Percentiles rank a stretch among this genome's conserved stretches.
phyloP scores from a whole-genome alignment of 1,284 basidiomycete genomes.

The Mycena citricolor region DNA sequence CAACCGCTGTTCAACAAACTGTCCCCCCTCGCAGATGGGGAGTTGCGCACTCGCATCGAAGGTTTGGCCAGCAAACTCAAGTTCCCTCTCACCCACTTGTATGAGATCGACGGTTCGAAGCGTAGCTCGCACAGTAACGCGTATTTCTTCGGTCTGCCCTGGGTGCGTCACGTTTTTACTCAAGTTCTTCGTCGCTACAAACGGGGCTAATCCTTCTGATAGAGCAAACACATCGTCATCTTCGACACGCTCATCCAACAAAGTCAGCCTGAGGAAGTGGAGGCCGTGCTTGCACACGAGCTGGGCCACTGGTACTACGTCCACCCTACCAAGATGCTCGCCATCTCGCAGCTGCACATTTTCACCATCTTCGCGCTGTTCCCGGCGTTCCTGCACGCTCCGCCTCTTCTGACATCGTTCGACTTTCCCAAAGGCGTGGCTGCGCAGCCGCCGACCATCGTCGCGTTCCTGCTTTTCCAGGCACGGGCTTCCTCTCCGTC shows the following conservation, averaged over 20 bases:
- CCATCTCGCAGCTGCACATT: conserved; percentile 84
- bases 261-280: conserved; percentile 84
- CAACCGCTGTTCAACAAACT: conserved; percentile 98
- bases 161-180: conserved; percentile 51
- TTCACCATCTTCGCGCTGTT: conserved; percentile 86
- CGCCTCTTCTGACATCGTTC: conserved; percentile 82
- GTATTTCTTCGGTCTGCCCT: conserved; percentile 92
- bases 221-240: conserved; percentile 93
- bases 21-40: conserved; percentile 77
- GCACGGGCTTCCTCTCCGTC: conserved; percentile 30
- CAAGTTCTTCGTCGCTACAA: conserved; percentile 3
- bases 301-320: conserved; percentile 93
- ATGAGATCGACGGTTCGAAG: conserved; percentile 97
- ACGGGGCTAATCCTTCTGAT: conserved; percentile 33
- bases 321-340: conserved; percentile 88
- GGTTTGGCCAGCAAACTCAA: conserved; percentile 74
- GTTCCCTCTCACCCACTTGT: conserved; percentile 93
- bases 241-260: conserved; percentile 96
- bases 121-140: conserved; percentile 94
- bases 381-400: conserved; percentile 89
- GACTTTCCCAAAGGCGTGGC: conserved; percentile 76
- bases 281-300: conserved; percentile 90
- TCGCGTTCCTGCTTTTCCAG: conserved; percentile 89
- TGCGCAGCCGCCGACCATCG: conserved; percentile 75
- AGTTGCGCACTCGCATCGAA: conserved; percentile 76